Base-by-base conservation (phyloP, 177 flowering plant species). In the Vitis hybrid region DNA sequence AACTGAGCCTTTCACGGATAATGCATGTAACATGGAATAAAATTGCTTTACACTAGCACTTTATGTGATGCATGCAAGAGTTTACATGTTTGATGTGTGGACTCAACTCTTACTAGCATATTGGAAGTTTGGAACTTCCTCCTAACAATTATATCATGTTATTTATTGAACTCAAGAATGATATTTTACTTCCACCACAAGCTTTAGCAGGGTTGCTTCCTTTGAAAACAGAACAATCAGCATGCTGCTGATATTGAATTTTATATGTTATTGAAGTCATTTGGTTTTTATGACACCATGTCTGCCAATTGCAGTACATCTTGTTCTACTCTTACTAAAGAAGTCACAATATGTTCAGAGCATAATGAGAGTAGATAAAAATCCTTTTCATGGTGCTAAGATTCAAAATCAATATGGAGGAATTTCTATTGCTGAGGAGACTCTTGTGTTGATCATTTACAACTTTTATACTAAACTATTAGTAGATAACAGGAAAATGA, bases 21-120 rank as follows among this genome's bases (percentile, higher is more conserved):
- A 32, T 6, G 64, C 15, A 35, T 35, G 40, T 58, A 59, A 57
- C 65, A 51, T 59, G n/a, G 9, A 72, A 72, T 65, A 72, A 71
- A 24, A 65, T 58, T 35, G 30, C 64, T 62, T 10, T 62, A 11
- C 64, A 32, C 15, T 14, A 62, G 30, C 21, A 50, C 40, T 62
- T 35, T n/a, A 10, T 62, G 50, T 27, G 15, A n/a, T 9, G 24
- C n/a, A 57, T 9, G 40, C 50, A 62, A 14, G 56, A 15, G 46
- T 15, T 62, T 62, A 32, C n/a, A 62, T 62, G 64, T 27, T 60
- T 35, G 48, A 32, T 60, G 7, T 6, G 46, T 35, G 10, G 17
- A 49, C 24, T 10, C 2, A 3, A 40, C 8, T 40, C 46, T 40
- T 7, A 6, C 46, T 4, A 7, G 46, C 46, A 4, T 40, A 7